phyloP scores from a whole-genome alignment of 2,329 filamentous ascomycete species.

The Fusarium clavum region DNA sequence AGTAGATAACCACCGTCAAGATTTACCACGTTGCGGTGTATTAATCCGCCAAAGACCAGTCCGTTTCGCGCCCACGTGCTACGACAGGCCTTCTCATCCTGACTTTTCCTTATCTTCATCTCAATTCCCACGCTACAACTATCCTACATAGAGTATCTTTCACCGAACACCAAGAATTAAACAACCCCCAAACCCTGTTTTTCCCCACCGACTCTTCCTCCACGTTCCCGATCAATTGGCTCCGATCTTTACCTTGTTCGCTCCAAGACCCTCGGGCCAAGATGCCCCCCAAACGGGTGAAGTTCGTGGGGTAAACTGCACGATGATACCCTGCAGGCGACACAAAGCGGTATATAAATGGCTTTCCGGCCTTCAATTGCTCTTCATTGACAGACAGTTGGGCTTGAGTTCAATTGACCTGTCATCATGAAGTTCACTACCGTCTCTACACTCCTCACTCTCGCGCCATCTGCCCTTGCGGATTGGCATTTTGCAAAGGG shows the following conservation, averaged over 20 bases:
- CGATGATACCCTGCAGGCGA: slow-evolving; percentile 25
- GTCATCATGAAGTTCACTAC: slow-evolving; percentile 50
- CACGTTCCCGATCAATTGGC: slow-evolving; percentile 50
- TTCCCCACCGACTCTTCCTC: slow-evolving; percentile 26
- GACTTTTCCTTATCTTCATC: neutral
- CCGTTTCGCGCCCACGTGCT: no score
- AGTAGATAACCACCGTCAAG: no score
- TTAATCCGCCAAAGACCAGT: no score
- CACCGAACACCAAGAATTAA: slow-evolving; percentile 28
- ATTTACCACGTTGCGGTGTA: no score
- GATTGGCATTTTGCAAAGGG: slow-evolving; percentile 49
- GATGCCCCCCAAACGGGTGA: slow-evolving; percentile 25
- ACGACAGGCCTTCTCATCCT: neutral
- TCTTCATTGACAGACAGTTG: neutral
- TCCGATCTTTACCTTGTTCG: slow-evolving; percentile 23
- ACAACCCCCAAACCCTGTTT: slow-evolving; percentile 7
- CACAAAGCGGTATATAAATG: slow-evolving; percentile 22
- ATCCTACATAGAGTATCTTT: neutral
- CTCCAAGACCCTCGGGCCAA: slow-evolving; percentile 20
- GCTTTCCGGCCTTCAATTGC: neutral
- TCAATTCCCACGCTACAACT: neutral
- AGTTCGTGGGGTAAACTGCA: slow-evolving; percentile 5
- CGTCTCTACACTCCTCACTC: slow-evolving; percentile 47
- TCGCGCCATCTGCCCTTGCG: slow-evolving; percentile 47
- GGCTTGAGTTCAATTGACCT: neutral